These are phyloP conservation scores for Pseudotsuga menziesii DNA, from an alignment of 75 land plant species.

Conservation along the genomic window DNA sequence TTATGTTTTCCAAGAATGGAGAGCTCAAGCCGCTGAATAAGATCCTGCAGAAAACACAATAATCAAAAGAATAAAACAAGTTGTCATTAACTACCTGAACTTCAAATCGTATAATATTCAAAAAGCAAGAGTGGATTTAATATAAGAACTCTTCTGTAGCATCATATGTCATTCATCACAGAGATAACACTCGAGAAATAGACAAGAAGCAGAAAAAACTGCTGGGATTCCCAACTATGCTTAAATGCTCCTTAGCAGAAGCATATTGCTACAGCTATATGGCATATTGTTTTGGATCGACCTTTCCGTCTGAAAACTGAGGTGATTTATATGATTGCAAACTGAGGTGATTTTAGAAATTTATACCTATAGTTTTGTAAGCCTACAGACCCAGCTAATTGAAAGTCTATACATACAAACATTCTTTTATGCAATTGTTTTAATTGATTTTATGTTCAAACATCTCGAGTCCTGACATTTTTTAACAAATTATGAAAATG, in stretches of 20 bases:
- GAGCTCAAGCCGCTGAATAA: constrained; percentile 50
- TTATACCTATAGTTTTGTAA: neutral
- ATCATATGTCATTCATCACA: neutral
- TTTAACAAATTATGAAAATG: neutral
- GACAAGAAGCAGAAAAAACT: neutral
- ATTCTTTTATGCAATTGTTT: neutral
- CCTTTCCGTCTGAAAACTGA: neutral
- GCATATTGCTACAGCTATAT: neutral
- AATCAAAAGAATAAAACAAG: neutral
- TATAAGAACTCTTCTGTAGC: neutral
- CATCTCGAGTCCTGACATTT: neutral
- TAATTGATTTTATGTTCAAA: neutral
- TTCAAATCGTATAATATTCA: neutral
- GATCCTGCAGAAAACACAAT: constrained; percentile 35
- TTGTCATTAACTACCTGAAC: neutral
- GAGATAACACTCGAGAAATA: neutral
- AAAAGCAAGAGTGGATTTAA: neutral
- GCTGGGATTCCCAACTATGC: neutral
- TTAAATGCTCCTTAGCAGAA: neutral
- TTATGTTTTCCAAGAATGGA: constrained; percentile 39
- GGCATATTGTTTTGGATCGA: neutral
- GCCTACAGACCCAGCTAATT: neutral
- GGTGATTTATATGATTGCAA: neutral
- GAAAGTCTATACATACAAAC: neutral
- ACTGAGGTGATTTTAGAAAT: neutral